Base-by-base conservation (phyloP, 768 basidiomycete genomes). In the Amyloporia xantha region DNA sequence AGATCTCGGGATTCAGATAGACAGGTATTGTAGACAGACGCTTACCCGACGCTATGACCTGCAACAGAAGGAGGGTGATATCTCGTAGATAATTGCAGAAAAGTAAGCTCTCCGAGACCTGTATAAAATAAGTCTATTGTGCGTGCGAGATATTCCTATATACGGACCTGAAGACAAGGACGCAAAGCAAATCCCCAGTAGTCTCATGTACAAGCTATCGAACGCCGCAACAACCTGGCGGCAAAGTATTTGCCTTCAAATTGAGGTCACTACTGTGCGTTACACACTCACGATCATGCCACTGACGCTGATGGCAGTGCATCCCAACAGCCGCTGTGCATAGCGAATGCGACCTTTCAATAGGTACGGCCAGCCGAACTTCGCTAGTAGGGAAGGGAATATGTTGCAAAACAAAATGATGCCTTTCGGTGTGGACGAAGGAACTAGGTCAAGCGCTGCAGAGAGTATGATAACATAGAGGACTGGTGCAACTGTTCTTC, bases 331-430 rank as follows among this genome's bases (percentile, higher is more conserved):
- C 21, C 95, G 77, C 45, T 75, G 77, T 1, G 71, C 71, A 64
- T 99, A 99, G 48, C 84, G 76, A 68, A 97, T 87, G 51, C 79
- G 73, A 0, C 95, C 95, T 59, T 84, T 88, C 39, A 93, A 74
- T 15, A 97, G 55, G 60, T 97, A 94, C 0, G 95, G 93, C 85
- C 94, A 98, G 7, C 82, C 85, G 3, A 96, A 71, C 68, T 97
- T 98, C 17, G 90, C 91, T 0, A 84, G 62, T 2, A 98, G 68
- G 0, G 91, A 81, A 0, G 95, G 94, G 11, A 86, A 78, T 47
- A 99, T 96, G 65, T 98, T 98, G 70, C 89, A 94, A 63, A 98
- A 92, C 0, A 86, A 82, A 45, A 98, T 91, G 48, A 98, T 82
- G 13, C 95, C 95, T 63, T 95, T 95, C 0, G 95, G 94, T 0